A percentile compares a stretch with the other conserved stretches of the same genome.
Evolutionary conservation across 352 stramenopile genomes (phyloP).

Genomic region (Phytophthora brassicae): DNA sequence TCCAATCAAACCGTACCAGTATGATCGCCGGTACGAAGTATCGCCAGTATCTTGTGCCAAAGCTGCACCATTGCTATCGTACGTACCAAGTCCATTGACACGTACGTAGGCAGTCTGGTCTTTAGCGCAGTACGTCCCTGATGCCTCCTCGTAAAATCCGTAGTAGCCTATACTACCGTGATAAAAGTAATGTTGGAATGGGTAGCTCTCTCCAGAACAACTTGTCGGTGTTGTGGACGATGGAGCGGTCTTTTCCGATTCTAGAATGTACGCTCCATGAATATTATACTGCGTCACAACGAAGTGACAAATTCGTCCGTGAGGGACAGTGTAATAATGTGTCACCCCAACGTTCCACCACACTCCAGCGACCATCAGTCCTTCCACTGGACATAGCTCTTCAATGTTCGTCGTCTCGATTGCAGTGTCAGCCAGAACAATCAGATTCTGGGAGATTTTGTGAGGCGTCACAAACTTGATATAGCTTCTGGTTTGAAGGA

Average conservation of each 20-base stretch:
- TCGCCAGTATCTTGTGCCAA: constrained; percentile 11
- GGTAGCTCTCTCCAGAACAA: constrained; percentile 12
- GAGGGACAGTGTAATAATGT: constrained; percentile 2
- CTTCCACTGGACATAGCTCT: constrained; percentile 8
- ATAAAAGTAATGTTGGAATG: constrained; percentile 18
- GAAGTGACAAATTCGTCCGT: constrained; percentile 13
- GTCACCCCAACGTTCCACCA: constrained; percentile 17
- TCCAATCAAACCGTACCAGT: constrained; percentile 16
- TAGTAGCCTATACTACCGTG: constrained; percentile 20
- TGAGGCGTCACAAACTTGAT: constrained; percentile 20
- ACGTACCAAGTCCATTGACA: constrained; percentile 10
- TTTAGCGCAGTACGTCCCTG: constrained; percentile 11
- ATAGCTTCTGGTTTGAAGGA: constrained; percentile 18
- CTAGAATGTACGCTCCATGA: constrained; percentile 5
- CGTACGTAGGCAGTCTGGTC: constrained; percentile 5
- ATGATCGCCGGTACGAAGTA: constrained; percentile 13
- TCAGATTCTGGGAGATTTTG: constrained; percentile 15
- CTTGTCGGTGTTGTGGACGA: constrained; percentile 13
- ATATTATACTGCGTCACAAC: constrained; percentile 21
- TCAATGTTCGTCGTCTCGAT: background rate
- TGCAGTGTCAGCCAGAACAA: background rate
- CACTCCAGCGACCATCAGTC: constrained; percentile 6
- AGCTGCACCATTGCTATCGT: constrained; percentile 13
- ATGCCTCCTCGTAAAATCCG: constrained; percentile 16
- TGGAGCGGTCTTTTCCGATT: background rate